Evolutionary conservation across 1,284 basidiomycete species (phyloP).

Genomic region (Mycena citricolor): DNA sequence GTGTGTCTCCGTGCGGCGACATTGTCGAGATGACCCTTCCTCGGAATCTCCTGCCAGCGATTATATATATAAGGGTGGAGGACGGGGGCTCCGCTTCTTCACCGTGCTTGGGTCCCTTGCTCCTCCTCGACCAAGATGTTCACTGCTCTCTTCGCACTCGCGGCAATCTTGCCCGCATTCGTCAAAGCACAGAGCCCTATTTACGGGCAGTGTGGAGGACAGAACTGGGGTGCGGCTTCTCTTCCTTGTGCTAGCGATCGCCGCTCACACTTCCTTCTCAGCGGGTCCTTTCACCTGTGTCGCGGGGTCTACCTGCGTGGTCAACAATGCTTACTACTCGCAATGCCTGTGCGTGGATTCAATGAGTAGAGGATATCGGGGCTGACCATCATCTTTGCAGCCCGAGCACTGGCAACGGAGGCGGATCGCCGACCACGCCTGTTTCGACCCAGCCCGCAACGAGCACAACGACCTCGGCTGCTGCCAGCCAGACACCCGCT

Average conservation of each 20-base stretch:
- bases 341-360: slow-evolving; percentile 58
- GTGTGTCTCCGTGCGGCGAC: too few species aligned
- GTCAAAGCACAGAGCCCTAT: slow-evolving; percentile 41
- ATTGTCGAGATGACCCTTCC: too few species aligned
- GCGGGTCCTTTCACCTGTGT: slow-evolving; percentile 51
- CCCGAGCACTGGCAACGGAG: slow-evolving; percentile 18
- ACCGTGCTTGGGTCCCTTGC: slow-evolving; percentile 16
- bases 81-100: background rate
- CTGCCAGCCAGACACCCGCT: slow-evolving; percentile 35
- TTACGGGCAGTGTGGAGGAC: slow-evolving; percentile 51
- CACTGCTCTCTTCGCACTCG: slow-evolving; percentile 45
- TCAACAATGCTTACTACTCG: slow-evolving; percentile 50
- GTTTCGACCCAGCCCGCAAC: too few species aligned
- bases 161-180: slow-evolving; percentile 45
- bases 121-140: slow-evolving; percentile 47
- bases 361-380: too few species aligned
- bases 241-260: background rate
- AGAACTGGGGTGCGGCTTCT: slow-evolving; percentile 48
- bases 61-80: too few species aligned
- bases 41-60: too few species aligned
- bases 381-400: too few species aligned
- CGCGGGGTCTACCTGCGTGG: slow-evolving; percentile 40
- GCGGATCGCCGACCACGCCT: slow-evolving; percentile 26
- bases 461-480: too few species aligned
- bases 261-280: slow-evolving; percentile 25